Base-by-base conservation (phyloP, 2,329 filamentous ascomycete species). In the Albophoma yamanashiensis region DNA sequence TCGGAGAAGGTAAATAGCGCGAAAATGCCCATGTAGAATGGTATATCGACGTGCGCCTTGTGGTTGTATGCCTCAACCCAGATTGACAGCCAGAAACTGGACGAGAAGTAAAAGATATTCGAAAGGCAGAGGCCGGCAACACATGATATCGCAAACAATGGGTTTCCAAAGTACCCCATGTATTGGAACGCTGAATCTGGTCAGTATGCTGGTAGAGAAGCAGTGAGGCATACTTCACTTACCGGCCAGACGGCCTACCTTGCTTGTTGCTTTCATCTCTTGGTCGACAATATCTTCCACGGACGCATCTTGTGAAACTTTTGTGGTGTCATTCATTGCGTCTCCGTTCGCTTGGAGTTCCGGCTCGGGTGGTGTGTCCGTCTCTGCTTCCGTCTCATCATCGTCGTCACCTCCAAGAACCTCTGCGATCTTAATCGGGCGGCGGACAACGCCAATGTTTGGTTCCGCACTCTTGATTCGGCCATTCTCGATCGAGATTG, bases 21-120 rank as follows among this genome's bases (percentile, higher is more conserved):
- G 60, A 82, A 85, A 15, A 85, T 75, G 2, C 76, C 76, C 59
- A 85, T 72, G 62, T 84, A 85, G 64, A 78, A 84, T 36, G 70
- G 73, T 45, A 79, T 71, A 50, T 79, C 71, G 38, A 78, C 71
- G 20, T 77, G 74, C 9, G 74, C 72, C 8, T 76, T 69, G n/a
- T 73, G 70, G 38, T 71, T 72, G 60, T 79, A 79, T 1, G 79
- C 79, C n/a, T 80, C 78, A 1, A 82, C 79, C 81, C 81, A 83
- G 36, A 80, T 69, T 0, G 79, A 78, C 38, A 83, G 71, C 79
- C 80, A 83, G 39, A 79, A 67, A 5, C 74, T 74, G 3, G 75
- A 75, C 6, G 70, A 73, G 56, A 82, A 74, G 50, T 73, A 74
- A 34, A 74, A 73, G 6, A 75, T 67, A 45, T 78, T 77, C 55